Evolutionary conservation across 208 protist genomes (phyloP).

Genomic region (Phytomonas sp.): DNA sequence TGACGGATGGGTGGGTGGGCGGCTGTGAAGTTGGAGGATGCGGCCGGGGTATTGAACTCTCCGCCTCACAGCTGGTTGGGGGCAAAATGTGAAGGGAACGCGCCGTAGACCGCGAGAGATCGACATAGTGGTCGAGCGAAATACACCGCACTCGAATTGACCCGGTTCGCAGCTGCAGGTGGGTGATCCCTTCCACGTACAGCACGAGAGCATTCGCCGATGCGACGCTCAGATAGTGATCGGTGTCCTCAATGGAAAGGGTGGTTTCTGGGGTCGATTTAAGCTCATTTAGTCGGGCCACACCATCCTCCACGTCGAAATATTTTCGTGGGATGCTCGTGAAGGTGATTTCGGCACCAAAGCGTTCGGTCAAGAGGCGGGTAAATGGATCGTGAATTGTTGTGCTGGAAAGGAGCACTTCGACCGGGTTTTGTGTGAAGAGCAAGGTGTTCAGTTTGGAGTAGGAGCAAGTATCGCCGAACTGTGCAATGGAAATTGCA

Average conservation of each 20-base stretch:
- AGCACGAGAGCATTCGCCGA: slow-evolving; percentile 66
- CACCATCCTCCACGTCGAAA: slow-evolving; percentile 59
- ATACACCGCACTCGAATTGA: slow-evolving; percentile 58
- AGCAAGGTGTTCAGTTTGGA: slow-evolving; percentile 63
- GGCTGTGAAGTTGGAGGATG: not conserved
- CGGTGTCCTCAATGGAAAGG: slow-evolving; percentile 39
- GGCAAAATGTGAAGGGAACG: slow-evolving; percentile 55
- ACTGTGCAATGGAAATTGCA: slow-evolving; percentile 60
- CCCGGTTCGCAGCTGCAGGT: slow-evolving; percentile 55
- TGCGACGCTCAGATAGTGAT: slow-evolving; percentile 74
- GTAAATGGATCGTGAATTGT: slow-evolving; percentile 40
- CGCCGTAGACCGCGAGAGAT: slow-evolving; percentile 49
- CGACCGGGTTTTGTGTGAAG: slow-evolving; percentile 57
- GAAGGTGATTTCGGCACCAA: slow-evolving; percentile 51
- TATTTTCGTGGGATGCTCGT: slow-evolving; percentile 64
- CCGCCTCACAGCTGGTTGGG: slow-evolving; percentile 1
- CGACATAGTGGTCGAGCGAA: slow-evolving; percentile 60
- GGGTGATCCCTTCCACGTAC: slow-evolving; percentile 66
- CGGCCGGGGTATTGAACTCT: not conserved
- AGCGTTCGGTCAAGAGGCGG: slow-evolving; percentile 49
- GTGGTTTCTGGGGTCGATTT: slow-evolving; percentile 30
- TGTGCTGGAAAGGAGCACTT: slow-evolving; percentile 64
- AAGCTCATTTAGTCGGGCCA: slow-evolving; percentile 42
- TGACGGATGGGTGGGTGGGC: not conserved
- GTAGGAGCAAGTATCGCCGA: slow-evolving; percentile 60